Evolutionary conservation across 768 basidiomycete species (phyloP), one percentile per base, ranked within the genome.

Genomic region (Kwoniella dendrophila): DNA sequence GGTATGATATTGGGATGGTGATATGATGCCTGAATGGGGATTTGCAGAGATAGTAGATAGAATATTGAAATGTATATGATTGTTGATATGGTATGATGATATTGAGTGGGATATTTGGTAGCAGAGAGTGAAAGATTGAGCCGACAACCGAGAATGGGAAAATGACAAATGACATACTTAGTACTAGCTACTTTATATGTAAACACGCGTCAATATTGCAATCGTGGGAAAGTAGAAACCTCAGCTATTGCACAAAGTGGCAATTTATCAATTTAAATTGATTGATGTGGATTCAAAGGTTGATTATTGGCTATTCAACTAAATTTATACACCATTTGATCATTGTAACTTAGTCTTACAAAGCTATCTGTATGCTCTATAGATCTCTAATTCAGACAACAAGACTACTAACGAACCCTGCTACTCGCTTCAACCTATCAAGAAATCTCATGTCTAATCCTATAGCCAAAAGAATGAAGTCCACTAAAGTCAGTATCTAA

Each of bases 391-490:
- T 27, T 36, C 20, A 24, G 7, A 33, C n/a, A 27, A 12, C 33
- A 20, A 48, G 29, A 14, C 29, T 41, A 44, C 3, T 43, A 41
- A n/a, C 36, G 8, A 33, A 36, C 43, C 26, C 41, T n/a, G 38
- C 29, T 14, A 18, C 61, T n/a, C 53, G 34, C n/a, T 22, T 38
- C 26, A 20, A 2, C 20, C 7, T 36, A 11, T 16, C 29, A 1
- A 14, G 44, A 36, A 54, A 20, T 10, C 51, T 63, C 64, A 71
- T 72, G 71, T 69, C 71, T 29, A 59, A 61, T 33, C 70, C 70
- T 14, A 45, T 70, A 48, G 71, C 73, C 12, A 78, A 78, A 55
- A 75, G 58, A 55, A 70, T 78, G 66, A 78, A 61, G 64, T 66
- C 54, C 33, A 68, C 52, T 22, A 59, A 50, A 45, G 52, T 62